Evolutionary conservation across 345 rosid genomes (phyloP).

Genomic region (Angophora floribunda): DNA sequence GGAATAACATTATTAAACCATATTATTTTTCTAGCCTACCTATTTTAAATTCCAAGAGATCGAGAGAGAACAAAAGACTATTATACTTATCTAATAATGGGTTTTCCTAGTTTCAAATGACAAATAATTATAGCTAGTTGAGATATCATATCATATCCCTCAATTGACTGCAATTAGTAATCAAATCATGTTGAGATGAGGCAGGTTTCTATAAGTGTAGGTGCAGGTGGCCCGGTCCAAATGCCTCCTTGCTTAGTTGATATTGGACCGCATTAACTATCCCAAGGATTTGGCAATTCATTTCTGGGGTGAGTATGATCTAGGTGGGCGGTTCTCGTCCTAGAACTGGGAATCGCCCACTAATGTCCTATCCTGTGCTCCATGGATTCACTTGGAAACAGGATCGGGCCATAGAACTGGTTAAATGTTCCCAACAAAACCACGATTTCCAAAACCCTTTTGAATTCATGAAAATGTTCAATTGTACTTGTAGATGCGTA

Average conservation of each 20-base stretch:
- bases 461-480: no score
- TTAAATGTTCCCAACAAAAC: no score
- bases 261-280: background rate
- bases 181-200: background rate
- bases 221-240: background rate
- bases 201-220: background rate
- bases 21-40: background rate
- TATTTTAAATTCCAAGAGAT: background rate
- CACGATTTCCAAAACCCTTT: no score
- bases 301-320: no score
- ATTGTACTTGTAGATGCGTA: no score
- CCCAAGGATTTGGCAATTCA: background rate
- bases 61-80: background rate
- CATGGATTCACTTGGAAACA: no score
- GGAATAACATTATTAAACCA: background rate
- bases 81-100: background rate
- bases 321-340: no score
- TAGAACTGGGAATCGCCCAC: no score
- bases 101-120: background rate
- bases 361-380: no score
- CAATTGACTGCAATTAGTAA: background rate
- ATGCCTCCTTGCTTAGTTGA: background rate
- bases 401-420: no score
- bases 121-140: background rate
- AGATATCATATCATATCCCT: background rate